Evolutionary conservation across 2,329 filamentous ascomycete genomes (phyloP).

Genomic region (Epichloe glyceriae): DNA sequence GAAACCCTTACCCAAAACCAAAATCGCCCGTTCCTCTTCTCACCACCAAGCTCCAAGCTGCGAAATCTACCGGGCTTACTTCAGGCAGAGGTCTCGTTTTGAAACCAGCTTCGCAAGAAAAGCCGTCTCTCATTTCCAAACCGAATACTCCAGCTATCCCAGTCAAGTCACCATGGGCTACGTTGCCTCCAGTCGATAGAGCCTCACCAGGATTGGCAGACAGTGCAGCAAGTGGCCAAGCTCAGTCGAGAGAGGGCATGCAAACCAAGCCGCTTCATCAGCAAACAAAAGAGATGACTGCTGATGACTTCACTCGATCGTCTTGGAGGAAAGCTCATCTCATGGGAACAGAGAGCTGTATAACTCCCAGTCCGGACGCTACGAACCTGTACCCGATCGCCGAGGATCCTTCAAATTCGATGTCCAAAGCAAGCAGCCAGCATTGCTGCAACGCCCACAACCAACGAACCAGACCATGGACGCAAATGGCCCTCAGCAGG

Average conservation of each 20-base stretch:
- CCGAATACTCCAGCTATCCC: constrained; percentile 54
- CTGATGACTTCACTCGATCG: constrained; percentile 82
- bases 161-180: constrained; percentile 83
- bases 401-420: constrained; percentile 59
- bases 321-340: constrained; percentile 61
- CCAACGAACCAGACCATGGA: constrained; percentile 60
- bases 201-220: constrained; percentile 57
- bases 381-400: constrained; percentile 76
- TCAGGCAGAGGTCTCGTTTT: constrained; percentile 50
- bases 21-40: constrained; percentile 29
- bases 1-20: constrained; percentile 26
- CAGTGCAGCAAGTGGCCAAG: constrained; percentile 30
- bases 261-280: constrained; percentile 39
- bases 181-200: constrained; percentile 73
- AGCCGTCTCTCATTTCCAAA: constrained; percentile 61
- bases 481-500: constrained; percentile 78
- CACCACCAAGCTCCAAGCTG: constrained; percentile 24
- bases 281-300: constrained; percentile 68
- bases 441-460: constrained; percentile 63
- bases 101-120: constrained; percentile 52
- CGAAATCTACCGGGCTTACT: constrained; percentile 33
- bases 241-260: constrained; percentile 41
- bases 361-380: constrained; percentile 90
- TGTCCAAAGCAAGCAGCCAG: constrained; percentile 53
- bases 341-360: constrained; percentile 64